Conservation (phyloP, 176 grass and related monocot species). For the Aegilops sharonensis region DNA sequence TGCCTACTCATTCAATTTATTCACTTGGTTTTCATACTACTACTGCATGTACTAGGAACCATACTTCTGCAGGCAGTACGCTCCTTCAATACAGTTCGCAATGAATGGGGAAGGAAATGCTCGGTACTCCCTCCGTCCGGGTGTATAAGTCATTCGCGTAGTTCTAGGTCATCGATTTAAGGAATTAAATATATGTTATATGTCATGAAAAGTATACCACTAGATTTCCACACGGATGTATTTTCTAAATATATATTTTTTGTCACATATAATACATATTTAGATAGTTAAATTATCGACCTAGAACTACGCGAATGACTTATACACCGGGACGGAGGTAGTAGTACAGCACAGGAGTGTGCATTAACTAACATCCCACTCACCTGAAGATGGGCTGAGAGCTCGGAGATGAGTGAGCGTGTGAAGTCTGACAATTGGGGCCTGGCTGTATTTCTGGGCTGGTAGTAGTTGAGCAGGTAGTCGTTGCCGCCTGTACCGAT, state of each 20-base stretch:
- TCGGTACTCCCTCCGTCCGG: too few species aligned
- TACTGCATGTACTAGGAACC: neutral
- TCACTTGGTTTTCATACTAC: neutral
- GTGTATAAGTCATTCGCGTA: too few species aligned
- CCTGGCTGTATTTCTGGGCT: neutral
- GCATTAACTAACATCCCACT: neutral
- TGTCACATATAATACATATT: too few species aligned
- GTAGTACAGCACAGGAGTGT: neutral
- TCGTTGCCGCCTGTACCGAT: conserved; percentile 64
- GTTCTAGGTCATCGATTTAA: too few species aligned
- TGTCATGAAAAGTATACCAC: too few species aligned
- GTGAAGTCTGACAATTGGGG: conserved; percentile 40
- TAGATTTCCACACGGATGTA: too few species aligned
- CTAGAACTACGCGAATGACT: too few species aligned
- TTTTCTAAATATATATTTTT: too few species aligned
- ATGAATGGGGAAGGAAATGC: neutral
- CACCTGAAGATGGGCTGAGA: conserved; percentile 59
- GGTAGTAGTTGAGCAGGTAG: conserved; percentile 65
- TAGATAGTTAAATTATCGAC: too few species aligned
- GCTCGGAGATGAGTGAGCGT: conserved; percentile 22
- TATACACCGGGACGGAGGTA: too few species aligned
- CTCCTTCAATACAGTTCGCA: neutral
- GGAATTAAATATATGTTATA: too few species aligned
- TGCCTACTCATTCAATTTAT: neutral
- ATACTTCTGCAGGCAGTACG: neutral